Evolutionary conservation across 805 yeast species (phyloP), one percentile per base, ranked within the genome.

Genomic region (Saturnispora hagleri): DNA sequence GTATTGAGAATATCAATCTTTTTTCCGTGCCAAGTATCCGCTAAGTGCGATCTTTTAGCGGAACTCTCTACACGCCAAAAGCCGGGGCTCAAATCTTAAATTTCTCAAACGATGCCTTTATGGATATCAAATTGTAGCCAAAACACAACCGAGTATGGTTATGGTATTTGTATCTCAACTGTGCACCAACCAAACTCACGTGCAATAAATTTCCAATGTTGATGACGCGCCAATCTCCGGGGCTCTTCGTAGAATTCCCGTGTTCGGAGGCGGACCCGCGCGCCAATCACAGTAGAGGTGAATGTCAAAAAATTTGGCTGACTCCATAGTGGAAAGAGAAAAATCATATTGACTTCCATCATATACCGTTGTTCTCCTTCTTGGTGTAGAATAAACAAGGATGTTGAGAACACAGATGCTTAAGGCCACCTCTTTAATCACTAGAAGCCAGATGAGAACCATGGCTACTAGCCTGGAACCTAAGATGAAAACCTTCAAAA

Each of bases 401-500:
- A 41, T 41, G 44, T 41, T 41, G 31, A 41, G 44, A 41, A 22
- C 44, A 41, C n/a, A 22, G 33, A 47, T 40, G 41, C 28, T 47
- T 33, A 40, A 26, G 35, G 43, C 44, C 15, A 41, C 44, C 38
- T 28, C 35, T 27, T 28, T 22, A 13, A 46, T 36, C 12, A 15
- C 36, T 5, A 26, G 31, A 46, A n/a, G 20, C n/a, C 48, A 46
- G 34, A 34, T 47, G 9, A 64, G 68, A 60, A 53, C 63, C 9
- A 66, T 76, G 58, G 81, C 81, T 47, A 77, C 87, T 24, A 72
- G 78, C 24, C 77, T 83, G 46, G 77, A 84, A 47, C 78, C 72
- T 54, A 75, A 84, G 55, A 58, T 84, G 60, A 93, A 93, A 75
- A 80, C 83, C 33, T 90, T 93, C 72, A 87, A 90, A 68, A 83